These are phyloP conservation scores for Tylopilus rubrobrunneus DNA, from an alignment of 768 basidiomycete species.

Conservation along the genomic window DNA sequence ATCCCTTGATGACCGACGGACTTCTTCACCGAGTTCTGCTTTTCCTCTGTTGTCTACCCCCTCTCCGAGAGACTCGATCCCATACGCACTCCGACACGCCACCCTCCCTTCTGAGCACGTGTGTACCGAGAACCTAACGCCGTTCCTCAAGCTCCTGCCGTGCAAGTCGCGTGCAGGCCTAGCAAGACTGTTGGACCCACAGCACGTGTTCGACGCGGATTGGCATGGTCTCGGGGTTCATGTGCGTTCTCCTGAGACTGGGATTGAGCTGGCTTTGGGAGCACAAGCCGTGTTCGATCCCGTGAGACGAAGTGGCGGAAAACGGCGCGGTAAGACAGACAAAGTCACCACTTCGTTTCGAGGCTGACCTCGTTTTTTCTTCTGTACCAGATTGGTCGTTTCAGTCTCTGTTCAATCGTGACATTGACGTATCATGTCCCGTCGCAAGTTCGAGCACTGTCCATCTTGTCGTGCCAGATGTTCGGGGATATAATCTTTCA, in stretches of 20 bases:
- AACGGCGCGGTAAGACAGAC: constrained; percentile 48
- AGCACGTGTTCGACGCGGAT: constrained; percentile 81
- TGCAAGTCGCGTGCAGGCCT: constrained; percentile 89
- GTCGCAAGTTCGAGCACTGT: constrained; percentile 61
- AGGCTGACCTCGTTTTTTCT: constrained; percentile 4
- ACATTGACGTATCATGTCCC: constrained; percentile 62
- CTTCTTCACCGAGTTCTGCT: constrained; percentile 58
- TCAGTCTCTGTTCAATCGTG: constrained; percentile 60
- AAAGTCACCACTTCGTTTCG: neutral
- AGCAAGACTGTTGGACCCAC: constrained; percentile 78
- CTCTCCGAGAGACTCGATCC: constrained; percentile 30
- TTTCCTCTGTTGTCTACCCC: constrained; percentile 65
- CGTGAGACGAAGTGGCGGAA: constrained; percentile 47
- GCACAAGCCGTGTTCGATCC: constrained; percentile 82
- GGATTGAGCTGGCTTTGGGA: constrained; percentile 61
- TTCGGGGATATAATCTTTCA: constrained; percentile 40
- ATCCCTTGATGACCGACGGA: constrained; percentile 69
- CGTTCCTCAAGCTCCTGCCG: constrained; percentile 91
- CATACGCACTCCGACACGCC: constrained; percentile 67
- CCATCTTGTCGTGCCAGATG: constrained; percentile 43
- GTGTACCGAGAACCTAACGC: constrained; percentile 97
- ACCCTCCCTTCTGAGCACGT: constrained; percentile 79
- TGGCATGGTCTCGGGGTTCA: constrained; percentile 89
- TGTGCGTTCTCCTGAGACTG: constrained; percentile 57
- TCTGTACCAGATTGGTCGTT: constrained; percentile 67